phyloP scores from a whole-genome alignment of 164 flowering plant species.

The Dillenia turbinata region DNA sequence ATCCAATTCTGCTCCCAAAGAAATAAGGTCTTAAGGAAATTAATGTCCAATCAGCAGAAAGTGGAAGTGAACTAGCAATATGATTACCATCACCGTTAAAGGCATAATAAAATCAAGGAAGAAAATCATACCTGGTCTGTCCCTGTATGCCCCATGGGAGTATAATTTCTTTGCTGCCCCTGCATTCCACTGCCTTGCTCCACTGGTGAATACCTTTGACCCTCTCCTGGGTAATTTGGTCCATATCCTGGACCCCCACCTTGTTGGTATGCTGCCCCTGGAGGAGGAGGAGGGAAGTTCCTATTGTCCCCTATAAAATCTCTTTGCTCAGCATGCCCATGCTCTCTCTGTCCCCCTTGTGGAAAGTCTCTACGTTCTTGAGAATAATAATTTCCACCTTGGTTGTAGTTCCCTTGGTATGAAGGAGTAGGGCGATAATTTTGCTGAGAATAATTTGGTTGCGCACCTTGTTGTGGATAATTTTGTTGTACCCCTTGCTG shows the following conservation, averaged over 20 bases:
- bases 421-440: slow-evolving; percentile 11
- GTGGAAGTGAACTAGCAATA: too few species aligned
- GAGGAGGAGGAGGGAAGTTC: slow-evolving; percentile 21
- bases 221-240: slow-evolving; percentile 19
- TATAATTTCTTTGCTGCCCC: slow-evolving; percentile 23
- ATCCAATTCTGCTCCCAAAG: too few species aligned
- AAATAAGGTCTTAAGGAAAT: too few species aligned
- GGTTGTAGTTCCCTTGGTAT: slow-evolving; percentile 29
- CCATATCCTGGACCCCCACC: slow-evolving; percentile 18
- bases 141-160: slow-evolving; percentile 16
- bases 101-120: too few species aligned
- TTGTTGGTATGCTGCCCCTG: slow-evolving; percentile 23
- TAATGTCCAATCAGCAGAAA: too few species aligned
- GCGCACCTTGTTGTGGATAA: slow-evolving; percentile 23
- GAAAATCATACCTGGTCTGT: slow-evolving; percentile 21
- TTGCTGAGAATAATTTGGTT: neutral
- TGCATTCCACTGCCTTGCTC: slow-evolving; percentile 19
- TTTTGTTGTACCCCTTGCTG: slow-evolving; percentile 29
- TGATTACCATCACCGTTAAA: too few species aligned
- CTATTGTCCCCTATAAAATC: slow-evolving; percentile 24
- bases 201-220: slow-evolving; percentile 17
- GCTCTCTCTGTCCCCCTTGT: slow-evolving; percentile 26
- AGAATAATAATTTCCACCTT: slow-evolving; percentile 22
- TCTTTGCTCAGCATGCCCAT: slow-evolving; percentile 25
- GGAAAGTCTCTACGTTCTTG: slow-evolving; percentile 19